Evolutionary conservation across 179 eudicot genomes (phyloP).

Genomic region (Silene coronaria): DNA sequence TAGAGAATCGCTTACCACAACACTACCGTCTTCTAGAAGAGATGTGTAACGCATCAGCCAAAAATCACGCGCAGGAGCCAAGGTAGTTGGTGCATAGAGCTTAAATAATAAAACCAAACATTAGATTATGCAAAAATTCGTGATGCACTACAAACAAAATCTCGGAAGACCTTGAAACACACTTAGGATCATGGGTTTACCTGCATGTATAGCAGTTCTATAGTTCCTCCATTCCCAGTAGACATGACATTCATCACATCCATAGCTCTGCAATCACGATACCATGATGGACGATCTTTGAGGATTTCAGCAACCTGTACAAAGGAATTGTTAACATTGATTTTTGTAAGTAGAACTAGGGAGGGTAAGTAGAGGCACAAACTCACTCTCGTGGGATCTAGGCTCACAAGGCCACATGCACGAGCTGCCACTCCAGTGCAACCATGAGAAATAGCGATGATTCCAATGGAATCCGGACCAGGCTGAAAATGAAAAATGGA

Average conservation of each 20-base stretch:
- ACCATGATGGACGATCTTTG: slow-evolving; percentile 81
- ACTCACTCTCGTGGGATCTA: slow-evolving; percentile 41
- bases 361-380: not conserved
- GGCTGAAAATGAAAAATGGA: slow-evolving; percentile 23
- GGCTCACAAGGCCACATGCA: slow-evolving; percentile 48
- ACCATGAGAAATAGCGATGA: slow-evolving; percentile 40
- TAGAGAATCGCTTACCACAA: slow-evolving; percentile 46
- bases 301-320: slow-evolving; percentile 71
- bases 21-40: slow-evolving; percentile 68
- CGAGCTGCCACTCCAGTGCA: slow-evolving; percentile 56
- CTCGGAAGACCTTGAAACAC: not conserved
- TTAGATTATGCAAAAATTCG: slow-evolving; percentile 14
- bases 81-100: slow-evolving; percentile 78
- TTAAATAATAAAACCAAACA: slow-evolving; percentile 25
- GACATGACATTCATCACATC: slow-evolving; percentile 61
- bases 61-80: slow-evolving; percentile 85
- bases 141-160: not conserved
- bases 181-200: slow-evolving; percentile 26
- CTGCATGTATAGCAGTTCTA: slow-evolving; percentile 77
- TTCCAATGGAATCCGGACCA: slow-evolving; percentile 51
- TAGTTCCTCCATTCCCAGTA: slow-evolving; percentile 67
- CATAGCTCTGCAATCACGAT: slow-evolving; percentile 63
- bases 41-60: slow-evolving; percentile 81
- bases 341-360: not conserved
- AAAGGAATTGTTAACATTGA: slow-evolving; percentile 1